phyloP scores from a whole-genome alignment of 305 asterid species.

The Rubia balearica region DNA sequence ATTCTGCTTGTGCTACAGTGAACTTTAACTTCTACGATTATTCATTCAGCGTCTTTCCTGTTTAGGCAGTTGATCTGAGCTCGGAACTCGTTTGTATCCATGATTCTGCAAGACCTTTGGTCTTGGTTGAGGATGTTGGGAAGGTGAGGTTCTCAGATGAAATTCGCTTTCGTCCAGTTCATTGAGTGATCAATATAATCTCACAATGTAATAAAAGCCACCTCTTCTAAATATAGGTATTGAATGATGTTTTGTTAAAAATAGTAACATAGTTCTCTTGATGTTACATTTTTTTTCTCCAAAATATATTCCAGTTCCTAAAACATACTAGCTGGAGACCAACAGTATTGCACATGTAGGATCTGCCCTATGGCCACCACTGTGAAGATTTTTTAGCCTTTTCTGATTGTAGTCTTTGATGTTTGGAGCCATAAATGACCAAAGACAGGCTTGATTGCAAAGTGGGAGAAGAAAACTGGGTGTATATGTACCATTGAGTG shows the following conservation, averaged over 20 bases:
- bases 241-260: too few species aligned
- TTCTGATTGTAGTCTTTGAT: background rate
- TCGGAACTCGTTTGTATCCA: slow-evolving; percentile 85
- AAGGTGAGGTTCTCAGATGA: slow-evolving; percentile 42
- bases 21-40: background rate
- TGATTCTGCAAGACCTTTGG: slow-evolving; percentile 96
- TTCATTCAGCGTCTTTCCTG: slow-evolving; percentile 15
- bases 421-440: background rate
- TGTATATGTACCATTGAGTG: too few species aligned
- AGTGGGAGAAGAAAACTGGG: background rate
- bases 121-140: slow-evolving; percentile 51
- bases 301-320: background rate
- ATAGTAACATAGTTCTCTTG: background rate
- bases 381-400: background rate
- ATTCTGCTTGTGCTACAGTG: background rate
- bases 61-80: slow-evolving; percentile 63
- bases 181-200: background rate
- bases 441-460: background rate
- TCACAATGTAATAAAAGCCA: background rate
- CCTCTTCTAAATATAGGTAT: background rate
- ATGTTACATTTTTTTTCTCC: background rate
- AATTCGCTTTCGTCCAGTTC: background rate
- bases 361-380: background rate
- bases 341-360: background rate
- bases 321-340: background rate